Evolutionary conservation across 2,329 filamentous ascomycete species (phyloP).

Genomic region (Ophiostoma ips): DNA sequence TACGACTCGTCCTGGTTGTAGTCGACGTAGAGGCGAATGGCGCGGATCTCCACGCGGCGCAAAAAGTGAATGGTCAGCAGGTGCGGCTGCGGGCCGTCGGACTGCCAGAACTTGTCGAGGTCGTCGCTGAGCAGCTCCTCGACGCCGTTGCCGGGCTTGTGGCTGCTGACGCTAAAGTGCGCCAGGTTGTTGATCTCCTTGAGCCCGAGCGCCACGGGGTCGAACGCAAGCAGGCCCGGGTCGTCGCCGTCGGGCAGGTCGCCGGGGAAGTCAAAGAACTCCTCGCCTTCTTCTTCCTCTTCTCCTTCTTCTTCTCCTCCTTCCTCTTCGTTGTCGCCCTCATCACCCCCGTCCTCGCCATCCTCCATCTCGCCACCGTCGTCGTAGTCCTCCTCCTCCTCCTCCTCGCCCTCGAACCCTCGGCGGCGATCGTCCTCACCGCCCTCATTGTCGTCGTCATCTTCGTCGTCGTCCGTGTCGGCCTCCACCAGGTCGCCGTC

Average conservation of each 20-base stretch:
- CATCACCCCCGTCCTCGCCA: conserved; percentile 2
- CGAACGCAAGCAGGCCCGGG: conserved; percentile 24
- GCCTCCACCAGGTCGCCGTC: neutral
- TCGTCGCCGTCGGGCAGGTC: conserved; percentile 9
- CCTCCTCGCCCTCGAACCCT: neutral
- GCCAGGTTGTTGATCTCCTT: conserved; percentile 79
- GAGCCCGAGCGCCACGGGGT: conserved; percentile 42
- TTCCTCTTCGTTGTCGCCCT: neutral
- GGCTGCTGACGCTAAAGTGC: conserved; percentile 68
- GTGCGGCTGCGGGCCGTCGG: conserved; percentile 73
- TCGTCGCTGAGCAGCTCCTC: conserved; percentile 63
- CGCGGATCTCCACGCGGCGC: conserved; percentile 65
- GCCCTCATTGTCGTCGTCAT: neutral
- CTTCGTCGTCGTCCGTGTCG: neutral
- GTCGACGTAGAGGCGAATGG: conserved; percentile 75
- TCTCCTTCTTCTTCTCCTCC: neutral
- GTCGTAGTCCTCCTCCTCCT: neutral
- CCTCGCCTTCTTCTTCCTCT: conserved; percentile 4
- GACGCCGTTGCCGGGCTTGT: conserved; percentile 68
- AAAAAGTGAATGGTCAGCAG: conserved; percentile 70
- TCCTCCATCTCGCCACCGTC: neutral
- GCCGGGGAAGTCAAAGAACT: conserved; percentile 1
- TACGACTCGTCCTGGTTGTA: conserved; percentile 91
- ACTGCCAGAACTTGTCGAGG: conserved; percentile 69
- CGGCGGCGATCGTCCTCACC: conserved; percentile 5